These are phyloP conservation scores for Xylaria polymorpha DNA, from an alignment of 2,329 filamentous ascomycete genomes.

Conservation along the genomic window DNA sequence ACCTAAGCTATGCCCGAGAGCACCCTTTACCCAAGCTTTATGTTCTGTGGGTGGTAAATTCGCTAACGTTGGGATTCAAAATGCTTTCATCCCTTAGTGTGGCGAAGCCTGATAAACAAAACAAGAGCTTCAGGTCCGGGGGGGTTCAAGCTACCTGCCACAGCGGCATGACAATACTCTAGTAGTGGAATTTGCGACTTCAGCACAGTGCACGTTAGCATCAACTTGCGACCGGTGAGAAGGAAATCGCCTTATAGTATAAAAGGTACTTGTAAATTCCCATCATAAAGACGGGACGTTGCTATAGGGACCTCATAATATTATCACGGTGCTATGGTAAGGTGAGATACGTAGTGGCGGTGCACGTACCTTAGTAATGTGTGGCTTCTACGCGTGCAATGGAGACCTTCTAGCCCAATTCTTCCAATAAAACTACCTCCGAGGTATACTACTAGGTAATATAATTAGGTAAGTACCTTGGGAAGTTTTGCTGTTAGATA, in stretches of 20 bases:
- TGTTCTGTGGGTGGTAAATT: background rate
- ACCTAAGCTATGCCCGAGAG: background rate
- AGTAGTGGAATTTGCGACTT: background rate
- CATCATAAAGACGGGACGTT: background rate
- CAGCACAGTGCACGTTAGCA: background rate
- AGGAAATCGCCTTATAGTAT: too few species aligned
- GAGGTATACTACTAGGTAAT: too few species aligned
- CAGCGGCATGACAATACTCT: background rate
- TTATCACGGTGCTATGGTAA: too few species aligned
- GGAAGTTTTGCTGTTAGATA: too few species aligned
- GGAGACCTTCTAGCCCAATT: background rate
- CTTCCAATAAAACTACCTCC: too few species aligned
- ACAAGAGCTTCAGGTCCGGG: background rate
- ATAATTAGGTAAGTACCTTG: too few species aligned
- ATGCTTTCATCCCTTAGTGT: background rate
- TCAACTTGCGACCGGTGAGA: background rate
- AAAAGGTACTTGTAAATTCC: background rate
- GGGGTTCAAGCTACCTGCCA: too few species aligned
- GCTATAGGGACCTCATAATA: background rate
- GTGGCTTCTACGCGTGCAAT: background rate
- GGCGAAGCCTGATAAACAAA: background rate
- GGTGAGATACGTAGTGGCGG: constrained; percentile 4
- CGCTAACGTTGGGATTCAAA: background rate
- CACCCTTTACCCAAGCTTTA: background rate
- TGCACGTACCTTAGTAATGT: background rate